Conservation (phyloP, 306 rosid species). For the Dalbergia oliveri region DNA sequence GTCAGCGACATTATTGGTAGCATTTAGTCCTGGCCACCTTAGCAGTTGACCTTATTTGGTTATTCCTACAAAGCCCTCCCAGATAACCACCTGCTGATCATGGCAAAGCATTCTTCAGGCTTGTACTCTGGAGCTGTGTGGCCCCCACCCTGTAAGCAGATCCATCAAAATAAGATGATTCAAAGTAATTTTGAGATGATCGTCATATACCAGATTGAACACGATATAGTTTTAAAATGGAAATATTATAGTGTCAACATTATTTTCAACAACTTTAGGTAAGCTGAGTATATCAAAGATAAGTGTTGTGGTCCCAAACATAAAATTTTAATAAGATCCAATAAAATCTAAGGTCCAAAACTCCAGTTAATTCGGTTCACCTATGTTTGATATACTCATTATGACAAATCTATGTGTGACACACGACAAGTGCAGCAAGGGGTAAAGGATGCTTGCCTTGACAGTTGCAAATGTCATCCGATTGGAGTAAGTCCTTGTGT, state of each 20-base stretch:
- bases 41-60: background rate
- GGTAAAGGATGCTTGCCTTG: constrained; percentile 55
- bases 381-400: background rate
- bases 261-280: background rate
- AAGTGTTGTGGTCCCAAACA: background rate
- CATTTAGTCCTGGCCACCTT: background rate
- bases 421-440: background rate
- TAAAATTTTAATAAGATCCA: background rate
- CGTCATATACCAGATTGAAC: background rate
- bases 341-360: background rate
- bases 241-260: no score
- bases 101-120: constrained; percentile 59
- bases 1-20: no score
- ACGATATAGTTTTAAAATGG: no score
- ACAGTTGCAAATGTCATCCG: constrained; percentile 77
- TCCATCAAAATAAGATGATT: background rate
- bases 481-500: constrained; percentile 70
- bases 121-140: constrained; percentile 68
- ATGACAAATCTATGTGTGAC: background rate
- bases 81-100: constrained; percentile 63
- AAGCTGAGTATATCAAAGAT: background rate
- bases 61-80: constrained; percentile 40
- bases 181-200: no score
- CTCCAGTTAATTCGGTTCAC: background rate
- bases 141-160: constrained; percentile 64